Conservation (phyloP, 306 rosid genomes). For the Carpinus fangiana region DNA sequence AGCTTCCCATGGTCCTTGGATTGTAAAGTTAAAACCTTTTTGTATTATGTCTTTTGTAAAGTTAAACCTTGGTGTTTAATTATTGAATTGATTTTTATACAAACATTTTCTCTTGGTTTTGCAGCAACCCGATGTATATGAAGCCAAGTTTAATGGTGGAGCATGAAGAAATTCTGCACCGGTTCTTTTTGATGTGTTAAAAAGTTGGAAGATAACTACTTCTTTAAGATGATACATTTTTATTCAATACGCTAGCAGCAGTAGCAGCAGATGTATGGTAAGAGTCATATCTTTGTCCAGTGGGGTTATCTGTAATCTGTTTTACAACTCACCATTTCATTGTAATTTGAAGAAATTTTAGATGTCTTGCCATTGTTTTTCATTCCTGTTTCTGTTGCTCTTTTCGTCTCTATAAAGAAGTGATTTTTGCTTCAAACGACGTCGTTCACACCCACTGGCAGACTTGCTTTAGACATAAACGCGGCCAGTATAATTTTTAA, state of each 20-base stretch:
- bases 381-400: background rate
- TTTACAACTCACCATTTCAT: background rate
- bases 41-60: background rate
- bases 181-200: slow-evolving; percentile 29
- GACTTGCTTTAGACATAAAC: background rate
- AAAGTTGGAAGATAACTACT: slow-evolving; percentile 14
- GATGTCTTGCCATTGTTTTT: background rate
- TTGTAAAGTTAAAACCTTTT: background rate
- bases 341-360: background rate
- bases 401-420: background rate
- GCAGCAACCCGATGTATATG: slow-evolving; percentile 82
- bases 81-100: background rate
- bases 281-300: background rate
- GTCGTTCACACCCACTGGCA: background rate
- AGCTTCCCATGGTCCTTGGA: background rate
- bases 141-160: slow-evolving; percentile 69
- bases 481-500: background rate
- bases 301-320: background rate
- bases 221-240: background rate
- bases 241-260: background rate
- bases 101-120: slow-evolving; percentile 19
- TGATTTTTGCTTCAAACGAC: background rate
- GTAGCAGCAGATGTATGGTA: background rate
- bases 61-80: background rate
- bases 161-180: slow-evolving; percentile 31